Evolutionary conservation across 306 rosid species (phyloP).

Genomic region (Hippophae tibetana): DNA sequence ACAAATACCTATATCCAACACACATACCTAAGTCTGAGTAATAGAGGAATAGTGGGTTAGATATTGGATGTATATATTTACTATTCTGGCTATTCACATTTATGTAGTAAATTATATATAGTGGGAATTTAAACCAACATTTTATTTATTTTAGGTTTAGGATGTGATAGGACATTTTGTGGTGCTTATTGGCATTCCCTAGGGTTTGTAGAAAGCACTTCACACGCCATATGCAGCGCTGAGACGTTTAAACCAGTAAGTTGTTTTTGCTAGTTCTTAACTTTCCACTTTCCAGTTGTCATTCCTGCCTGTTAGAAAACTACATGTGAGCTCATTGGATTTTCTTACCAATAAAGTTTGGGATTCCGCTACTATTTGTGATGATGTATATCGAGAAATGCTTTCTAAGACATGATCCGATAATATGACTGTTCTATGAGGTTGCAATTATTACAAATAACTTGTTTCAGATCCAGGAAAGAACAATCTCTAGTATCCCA

Average conservation of each 20-base stretch:
- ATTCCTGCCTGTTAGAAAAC: background rate
- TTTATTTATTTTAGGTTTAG: conserved; percentile 43
- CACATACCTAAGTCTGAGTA: background rate
- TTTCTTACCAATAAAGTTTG: no score
- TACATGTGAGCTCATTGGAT: no score
- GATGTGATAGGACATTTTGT: conserved; percentile 86
- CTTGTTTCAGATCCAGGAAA: conserved; percentile 52
- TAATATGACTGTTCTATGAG: background rate
- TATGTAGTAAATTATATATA: background rate
- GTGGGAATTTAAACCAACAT: background rate
- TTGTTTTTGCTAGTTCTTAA: conserved; percentile 12
- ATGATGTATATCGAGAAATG: no score
- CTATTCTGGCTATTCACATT: background rate
- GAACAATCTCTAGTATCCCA: conserved; percentile 52
- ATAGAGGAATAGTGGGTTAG: background rate
- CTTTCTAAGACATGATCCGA: background rate
- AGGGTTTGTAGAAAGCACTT: conserved; percentile 31
- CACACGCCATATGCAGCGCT: conserved; percentile 46
- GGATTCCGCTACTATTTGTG: no score
- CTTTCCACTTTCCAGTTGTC: background rate
- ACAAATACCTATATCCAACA: no score
- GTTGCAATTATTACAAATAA: background rate
- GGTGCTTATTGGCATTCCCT: conserved; percentile 76
- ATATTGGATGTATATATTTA: background rate
- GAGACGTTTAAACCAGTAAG: conserved; percentile 68